Evolutionary conservation across 2,329 filamentous ascomycete genomes (phyloP), one percentile per base, ranked within the genome.

Genomic region (Alternaria consortialis): DNA sequence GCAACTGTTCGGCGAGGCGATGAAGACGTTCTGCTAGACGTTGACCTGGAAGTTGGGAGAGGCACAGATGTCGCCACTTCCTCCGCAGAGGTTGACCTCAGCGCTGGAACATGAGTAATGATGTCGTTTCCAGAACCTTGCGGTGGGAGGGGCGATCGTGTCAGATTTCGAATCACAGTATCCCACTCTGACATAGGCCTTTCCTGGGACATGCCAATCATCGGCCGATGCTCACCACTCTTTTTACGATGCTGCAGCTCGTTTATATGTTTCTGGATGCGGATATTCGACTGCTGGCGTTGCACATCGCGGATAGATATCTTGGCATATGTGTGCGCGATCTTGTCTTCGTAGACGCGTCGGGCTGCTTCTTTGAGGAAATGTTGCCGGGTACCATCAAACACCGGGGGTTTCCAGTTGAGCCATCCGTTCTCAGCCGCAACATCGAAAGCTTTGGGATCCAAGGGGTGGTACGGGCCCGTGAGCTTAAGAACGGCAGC

Each of bases 331-430:
- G 69, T 67, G 39, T 79, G 66, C 17, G 76, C 77, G 44, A 82
- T 79, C 64, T 80, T 81, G 62, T 85, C 83, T 70, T 87, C 85
- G 73, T 89, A 90, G 20, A 87, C 81, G 23, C 85, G 84, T 1
- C 85, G 83, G 32, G 88, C 82, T 1, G 87, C 86, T 70, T 88
- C 86, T 59, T 86, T 86, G 58, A 90, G 80, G 74, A 90, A 90
- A 3, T 81, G 84, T 12, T 81, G 79, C 17, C 86, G 84, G 53
- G 81, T 85, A 43, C 80, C 78, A 47, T 80, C 81, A 37, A 73
- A 72, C 13, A 71, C 63, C 0, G 84, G 83, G 7, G 81, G 78
- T 11, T 81, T 80, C 87, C 87, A 90, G 50, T 80, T 79, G 2
- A 84, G 85, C 78, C 87, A 84, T n/a, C 86, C 85, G 13, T 85